These are phyloP conservation scores for Sphagnum contortum DNA, from an alignment of 225 moss, liverwort and hornwort species.

Conservation along the genomic window DNA sequence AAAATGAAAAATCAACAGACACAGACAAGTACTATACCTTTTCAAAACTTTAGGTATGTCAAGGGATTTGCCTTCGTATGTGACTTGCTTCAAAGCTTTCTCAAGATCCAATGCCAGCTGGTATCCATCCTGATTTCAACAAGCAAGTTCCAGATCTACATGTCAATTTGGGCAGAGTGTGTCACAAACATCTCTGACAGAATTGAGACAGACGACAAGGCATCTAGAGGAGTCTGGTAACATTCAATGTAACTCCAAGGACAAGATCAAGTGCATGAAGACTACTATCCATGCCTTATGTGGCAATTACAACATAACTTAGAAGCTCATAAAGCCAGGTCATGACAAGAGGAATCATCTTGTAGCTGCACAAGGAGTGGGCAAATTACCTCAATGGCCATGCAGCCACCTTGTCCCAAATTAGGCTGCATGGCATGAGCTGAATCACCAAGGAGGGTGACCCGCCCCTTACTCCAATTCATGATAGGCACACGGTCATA, in stretches of 20 bases:
- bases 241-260: too few relatives aligned
- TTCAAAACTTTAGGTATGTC: constrained; percentile 54
- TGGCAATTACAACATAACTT: too few relatives aligned
- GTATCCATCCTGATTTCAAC: constrained; percentile 56
- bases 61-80: constrained; percentile 11
- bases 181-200: not conserved
- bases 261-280: too few relatives aligned
- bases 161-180: not conserved
- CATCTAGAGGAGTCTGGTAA: too few relatives aligned
- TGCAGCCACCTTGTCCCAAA: constrained; percentile 91
- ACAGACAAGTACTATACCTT: constrained; percentile 8
- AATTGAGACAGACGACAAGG: too few relatives aligned
- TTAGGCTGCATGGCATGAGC: constrained; percentile 99
- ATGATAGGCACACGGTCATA: constrained; percentile 83
- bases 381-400: constrained; percentile 76
- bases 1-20: too few relatives aligned
- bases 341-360: not conserved
- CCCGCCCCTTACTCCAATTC: constrained; percentile 88
- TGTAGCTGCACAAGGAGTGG: too few relatives aligned
- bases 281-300: too few relatives aligned
- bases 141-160: not conserved
- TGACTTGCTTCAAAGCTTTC: constrained; percentile 39
- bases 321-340: not conserved
- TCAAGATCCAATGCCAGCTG: constrained; percentile 80
- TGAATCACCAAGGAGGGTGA: constrained; percentile 85